Percentiles rank a stretch among this genome's conserved stretches.
These are phyloP conservation scores for Linum lewisii DNA, from an alignment of 345 rosid species.

Conservation along the genomic window DNA sequence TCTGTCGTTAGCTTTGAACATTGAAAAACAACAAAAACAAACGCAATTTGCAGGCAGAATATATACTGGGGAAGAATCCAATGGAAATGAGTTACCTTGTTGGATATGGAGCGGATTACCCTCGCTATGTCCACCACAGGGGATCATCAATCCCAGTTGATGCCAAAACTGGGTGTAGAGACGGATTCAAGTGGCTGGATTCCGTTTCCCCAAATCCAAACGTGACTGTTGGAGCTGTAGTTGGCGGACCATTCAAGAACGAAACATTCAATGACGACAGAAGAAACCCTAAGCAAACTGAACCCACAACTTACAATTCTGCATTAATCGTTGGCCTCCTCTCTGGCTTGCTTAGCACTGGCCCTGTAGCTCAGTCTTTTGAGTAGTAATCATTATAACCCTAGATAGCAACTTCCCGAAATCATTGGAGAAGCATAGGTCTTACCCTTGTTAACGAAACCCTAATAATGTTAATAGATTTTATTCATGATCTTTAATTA, in stretches of 20 bases:
- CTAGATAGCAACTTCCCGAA: too few species aligned
- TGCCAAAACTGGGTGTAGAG: slow-evolving; percentile 7
- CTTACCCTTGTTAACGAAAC: too few species aligned
- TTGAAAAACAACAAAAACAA: too few species aligned
- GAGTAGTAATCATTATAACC: neutral
- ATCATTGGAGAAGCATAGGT: too few species aligned
- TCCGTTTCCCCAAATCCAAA: slow-evolving; percentile 14
- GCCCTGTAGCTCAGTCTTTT: slow-evolving; percentile 4
- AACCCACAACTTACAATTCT: slow-evolving; percentile 15
- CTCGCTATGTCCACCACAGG: slow-evolving; percentile 14
- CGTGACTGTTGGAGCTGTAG: slow-evolving; percentile 15
- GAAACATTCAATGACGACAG: slow-evolving; percentile 13
- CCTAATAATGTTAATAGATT: too few species aligned
- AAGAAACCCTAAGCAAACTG: slow-evolving; percentile 10
- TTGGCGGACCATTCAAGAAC: slow-evolving; percentile 16
- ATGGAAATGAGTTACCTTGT: too few species aligned
- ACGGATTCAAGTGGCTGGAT: slow-evolving; percentile 15
- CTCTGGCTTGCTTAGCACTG: slow-evolving; percentile 9
- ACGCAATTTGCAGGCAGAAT: slow-evolving; percentile 14
- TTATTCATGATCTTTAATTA: too few species aligned
- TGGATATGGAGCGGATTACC: slow-evolving; percentile 13
- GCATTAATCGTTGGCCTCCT: slow-evolving; percentile 20
- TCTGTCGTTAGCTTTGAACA: too few species aligned
- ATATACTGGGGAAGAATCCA: too few species aligned
- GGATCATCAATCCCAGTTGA: slow-evolving; percentile 19